Evolutionary conservation across 495 filamentous ascomycete species (phyloP).

Genomic region (Penicillium lagena): DNA sequence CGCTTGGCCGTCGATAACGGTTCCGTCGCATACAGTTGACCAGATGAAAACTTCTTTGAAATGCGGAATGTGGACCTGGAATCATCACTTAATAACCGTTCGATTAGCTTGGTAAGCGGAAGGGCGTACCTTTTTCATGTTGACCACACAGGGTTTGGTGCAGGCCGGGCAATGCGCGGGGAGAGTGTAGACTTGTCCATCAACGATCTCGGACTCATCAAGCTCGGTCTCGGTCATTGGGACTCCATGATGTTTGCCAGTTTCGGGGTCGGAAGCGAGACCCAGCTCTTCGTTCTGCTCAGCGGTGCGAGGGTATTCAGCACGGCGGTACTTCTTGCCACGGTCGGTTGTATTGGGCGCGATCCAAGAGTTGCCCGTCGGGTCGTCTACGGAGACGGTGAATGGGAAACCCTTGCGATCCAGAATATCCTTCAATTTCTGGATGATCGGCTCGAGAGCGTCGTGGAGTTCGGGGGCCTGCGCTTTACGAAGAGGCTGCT

Average conservation of each 20-base stretch:
- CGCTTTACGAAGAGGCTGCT: slow-evolving; percentile 68
- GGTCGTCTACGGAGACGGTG: slow-evolving; percentile 77
- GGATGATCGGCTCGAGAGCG: slow-evolving; percentile 68
- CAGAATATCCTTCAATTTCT: slow-evolving; percentile 64
- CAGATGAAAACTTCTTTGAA: slow-evolving; percentile 95
- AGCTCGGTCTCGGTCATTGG: neutral
- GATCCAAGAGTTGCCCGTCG: slow-evolving; percentile 96
- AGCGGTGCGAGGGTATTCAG: slow-evolving; percentile 71
- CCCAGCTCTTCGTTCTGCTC: slow-evolving; percentile 82
- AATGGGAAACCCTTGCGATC: slow-evolving; percentile 77
- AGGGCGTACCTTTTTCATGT: slow-evolving; percentile 44
- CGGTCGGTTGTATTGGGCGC: slow-evolving; percentile 71
- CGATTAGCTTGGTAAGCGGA: neutral
- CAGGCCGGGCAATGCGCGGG: slow-evolving; percentile 89
- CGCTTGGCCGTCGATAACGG: no score
- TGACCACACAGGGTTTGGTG: slow-evolving; percentile 69
- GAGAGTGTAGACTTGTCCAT: slow-evolving; percentile 84
- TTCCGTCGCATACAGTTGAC: slow-evolving; percentile 68
- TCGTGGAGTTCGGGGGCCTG: slow-evolving; percentile 66
- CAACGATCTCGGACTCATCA: slow-evolving; percentile 45
- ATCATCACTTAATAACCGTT: neutral
- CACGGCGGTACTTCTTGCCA: slow-evolving; percentile 70
- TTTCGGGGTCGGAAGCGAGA: slow-evolving; percentile 44
- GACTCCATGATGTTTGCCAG: slow-evolving; percentile 16
- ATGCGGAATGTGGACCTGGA: slow-evolving; percentile 86